Base-by-base conservation (phyloP, 1,284 basidiomycete species). In the Coniophora puteana region DNA sequence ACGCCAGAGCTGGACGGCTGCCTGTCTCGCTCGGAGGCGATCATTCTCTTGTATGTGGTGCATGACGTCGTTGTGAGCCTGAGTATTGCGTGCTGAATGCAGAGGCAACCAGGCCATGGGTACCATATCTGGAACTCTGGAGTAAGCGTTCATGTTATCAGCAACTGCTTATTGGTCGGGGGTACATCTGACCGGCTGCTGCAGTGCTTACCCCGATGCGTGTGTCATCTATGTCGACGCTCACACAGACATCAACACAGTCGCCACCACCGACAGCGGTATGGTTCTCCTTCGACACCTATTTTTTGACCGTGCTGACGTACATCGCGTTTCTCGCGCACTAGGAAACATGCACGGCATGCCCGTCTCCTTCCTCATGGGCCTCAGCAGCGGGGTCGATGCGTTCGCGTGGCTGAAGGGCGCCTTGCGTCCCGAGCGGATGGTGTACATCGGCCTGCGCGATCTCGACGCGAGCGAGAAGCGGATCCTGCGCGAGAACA, bases 311-410 rank as follows among this genome's bases (percentile, higher is more conserved):
- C 29, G 12, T 28, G 14, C 21, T 6, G 20, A n/a, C 17, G 20
- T n/a, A n/a, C 8, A 12, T 16, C 36, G 31, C 30, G 41, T 44
- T 54, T 42, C 45, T 21, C 26, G 11, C 13, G 23, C 2, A 12
- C 57, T n/a, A 83, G 83, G 95, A 33, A 98, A 99, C 67, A 83
- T 99, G 48, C 96, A 99, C 68, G 96, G 96, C 49, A 97, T 96
- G 84, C 96, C 95, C 27, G 78, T 98, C 36, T 91, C 95, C 14
- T 99, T 99, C 80, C 80, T 99, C 39, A 76, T 93, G 41, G 88
- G 89, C 4, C 68, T 93, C 44, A 77, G 72, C 30, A 61, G 58
- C 37, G 59, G 67, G 46, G 36, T 40, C 10, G 39, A 54, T 29
- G 78, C 78, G 50, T 93, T 92, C 57, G 69, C 76, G 24, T 97